Evolutionary conservation across 345 rosid genomes (phyloP), one percentile per base, ranked within the genome.

Genomic region (Linum usitatissimum): DNA sequence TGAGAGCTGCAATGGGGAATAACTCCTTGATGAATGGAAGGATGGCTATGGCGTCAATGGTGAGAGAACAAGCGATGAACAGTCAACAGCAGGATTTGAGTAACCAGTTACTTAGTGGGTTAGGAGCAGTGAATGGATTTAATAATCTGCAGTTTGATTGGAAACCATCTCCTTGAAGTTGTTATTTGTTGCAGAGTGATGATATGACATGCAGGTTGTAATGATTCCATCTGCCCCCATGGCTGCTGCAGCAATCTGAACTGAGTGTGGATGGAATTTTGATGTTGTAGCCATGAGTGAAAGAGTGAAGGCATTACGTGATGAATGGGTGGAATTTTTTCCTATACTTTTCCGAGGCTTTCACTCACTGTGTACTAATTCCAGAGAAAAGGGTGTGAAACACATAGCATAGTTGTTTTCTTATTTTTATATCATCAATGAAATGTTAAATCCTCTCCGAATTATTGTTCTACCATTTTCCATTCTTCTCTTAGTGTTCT

Each of bases 341-440:
- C 51, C 51, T 45, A 7, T 10, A 63, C 63, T 62, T 75, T 53
- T 42, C 38, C 66, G 77, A 77, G 72, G 74, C 56, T 30, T 55
- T 59, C 61, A 49, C 67, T 75, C 72, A 60, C 75, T 66, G 70
- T 82, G 83, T 82, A 79, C 83, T 77, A 75, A 77, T 79, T 75
- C 56, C 67, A 70, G 77, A 70, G 72, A 53, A 64, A 73, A 73
- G 30, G 73, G 70, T 59, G 70, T 59, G 48, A 72, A 81, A 75
- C 79, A 75, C 79, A 79, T 70, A 79, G 80, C 79, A 72, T 76
- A 73, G 80, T 57, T 77, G 28, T 76, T 75, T 55, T 9, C 59
- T 18, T 9, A 9, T 6, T 34, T 34, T 7, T 4, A 34, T 34
- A 55, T 55, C 51, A 74, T 68, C 64, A 74, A 78, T 78, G 79